Evolutionary conservation across 208 protist genomes (phyloP).

Genomic region (Trypanosomatidae sp.): DNA sequence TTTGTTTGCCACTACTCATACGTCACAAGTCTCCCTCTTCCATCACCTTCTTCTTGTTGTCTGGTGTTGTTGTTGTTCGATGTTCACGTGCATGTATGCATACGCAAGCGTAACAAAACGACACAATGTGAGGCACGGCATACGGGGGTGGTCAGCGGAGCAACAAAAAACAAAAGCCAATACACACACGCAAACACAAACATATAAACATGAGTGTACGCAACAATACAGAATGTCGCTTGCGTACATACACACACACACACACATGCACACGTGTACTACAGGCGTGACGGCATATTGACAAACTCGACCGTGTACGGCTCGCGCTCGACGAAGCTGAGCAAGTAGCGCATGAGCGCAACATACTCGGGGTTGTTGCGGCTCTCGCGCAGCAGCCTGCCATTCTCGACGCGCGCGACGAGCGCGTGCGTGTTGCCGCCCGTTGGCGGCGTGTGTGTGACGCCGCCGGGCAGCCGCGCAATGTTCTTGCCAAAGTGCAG

Average conservation of each 20-base stretch:
- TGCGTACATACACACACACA: background rate
- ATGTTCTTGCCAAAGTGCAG: slow-evolving; percentile 44
- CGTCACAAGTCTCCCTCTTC: too few relatives aligned
- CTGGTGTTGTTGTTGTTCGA: too few relatives aligned
- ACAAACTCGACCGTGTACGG: slow-evolving; percentile 39
- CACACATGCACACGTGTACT: slow-evolving; percentile 1
- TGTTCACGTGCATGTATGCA: too few relatives aligned
- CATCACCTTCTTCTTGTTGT: too few relatives aligned
- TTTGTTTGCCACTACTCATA: too few relatives aligned
- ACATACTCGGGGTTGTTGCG: slow-evolving; percentile 18
- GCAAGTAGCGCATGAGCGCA: slow-evolving; percentile 16
- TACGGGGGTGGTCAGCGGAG: too few relatives aligned
- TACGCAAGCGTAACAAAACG: too few relatives aligned
- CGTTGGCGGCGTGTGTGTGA: slow-evolving; percentile 10
- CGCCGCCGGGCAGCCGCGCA: slow-evolving; percentile 15
- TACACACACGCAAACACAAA: background rate
- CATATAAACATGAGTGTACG: slow-evolving; percentile 1
- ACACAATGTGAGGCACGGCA: too few relatives aligned
- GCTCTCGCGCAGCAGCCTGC: slow-evolving; percentile 14
- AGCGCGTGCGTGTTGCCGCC: slow-evolving; percentile 31
- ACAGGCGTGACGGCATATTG: slow-evolving; percentile 22
- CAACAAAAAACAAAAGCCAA: too few relatives aligned
- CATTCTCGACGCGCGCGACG: slow-evolving; percentile 26
- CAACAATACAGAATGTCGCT: slow-evolving; percentile 1
- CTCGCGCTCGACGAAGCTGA: slow-evolving; percentile 7